Percentiles rank a stretch among this genome's conserved stretches.
These are phyloP conservation scores for Syncephalis plumigaleata DNA, from an alignment of 371 early-diverging fungal genomes.

Conservation along the genomic window DNA sequence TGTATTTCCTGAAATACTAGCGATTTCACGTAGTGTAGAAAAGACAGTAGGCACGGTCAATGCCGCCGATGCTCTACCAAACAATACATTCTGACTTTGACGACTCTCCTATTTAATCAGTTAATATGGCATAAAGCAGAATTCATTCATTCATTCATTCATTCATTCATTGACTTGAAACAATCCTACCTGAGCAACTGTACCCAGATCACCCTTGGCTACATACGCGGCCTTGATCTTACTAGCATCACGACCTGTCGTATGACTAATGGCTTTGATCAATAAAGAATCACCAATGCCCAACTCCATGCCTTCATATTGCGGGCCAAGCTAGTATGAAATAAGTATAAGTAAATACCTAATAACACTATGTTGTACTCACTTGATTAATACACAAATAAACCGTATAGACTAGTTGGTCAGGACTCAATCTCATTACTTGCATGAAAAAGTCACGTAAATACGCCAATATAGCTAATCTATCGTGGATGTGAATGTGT, in stretches of 20 bases:
- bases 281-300: constrained; percentile 91
- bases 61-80: constrained; percentile 40
- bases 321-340: constrained; percentile 65
- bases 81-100: constrained; percentile 54
- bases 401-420: constrained; percentile 53
- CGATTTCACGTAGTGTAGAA: constrained; percentile 71
- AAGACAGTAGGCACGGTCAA: constrained; percentile 75
- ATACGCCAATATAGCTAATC: not conserved
- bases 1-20: constrained; percentile 59
- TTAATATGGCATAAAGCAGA: no score
- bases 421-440: constrained; percentile 50
- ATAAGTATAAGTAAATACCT: not conserved
- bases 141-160: not conserved
- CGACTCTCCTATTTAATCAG: constrained; percentile 56
- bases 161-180: not conserved
- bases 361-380: constrained; percentile 2
- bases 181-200: constrained; percentile 54
- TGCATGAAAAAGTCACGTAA: constrained; percentile 55
- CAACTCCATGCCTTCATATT: constrained; percentile 90
- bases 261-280: constrained; percentile 84
- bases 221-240: constrained; percentile 66
- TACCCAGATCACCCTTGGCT: constrained; percentile 81
- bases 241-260: constrained; percentile 59
- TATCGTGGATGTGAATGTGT: not conserved
- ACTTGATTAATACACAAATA: constrained; percentile 90